These are phyloP conservation scores for Coleophoma crateriformis DNA, from an alignment of 2,329 filamentous ascomycete species.

Conservation along the genomic window DNA sequence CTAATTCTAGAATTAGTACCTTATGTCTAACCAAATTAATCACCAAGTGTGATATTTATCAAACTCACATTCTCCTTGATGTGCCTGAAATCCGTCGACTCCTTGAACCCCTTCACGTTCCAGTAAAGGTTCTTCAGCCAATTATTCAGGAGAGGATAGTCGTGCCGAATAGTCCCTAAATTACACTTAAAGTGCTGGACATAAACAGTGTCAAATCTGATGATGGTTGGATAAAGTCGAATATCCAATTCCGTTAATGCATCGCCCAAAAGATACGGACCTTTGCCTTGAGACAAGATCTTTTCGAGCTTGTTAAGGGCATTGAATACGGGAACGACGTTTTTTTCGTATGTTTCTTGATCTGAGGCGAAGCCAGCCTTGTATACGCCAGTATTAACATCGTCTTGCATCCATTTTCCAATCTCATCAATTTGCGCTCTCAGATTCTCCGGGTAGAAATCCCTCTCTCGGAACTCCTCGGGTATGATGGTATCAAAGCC, in stretches of 20 bases:
- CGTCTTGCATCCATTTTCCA: conserved; percentile 73
- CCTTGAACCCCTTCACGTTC: conserved; percentile 51
- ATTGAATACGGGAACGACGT: conserved; percentile 65
- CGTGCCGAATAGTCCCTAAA: conserved; percentile 29
- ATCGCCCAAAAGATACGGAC: conserved; percentile 69
- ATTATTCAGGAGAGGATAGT: conserved; percentile 57
- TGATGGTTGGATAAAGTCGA: conserved; percentile 57
- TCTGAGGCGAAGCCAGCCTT: conserved; percentile 78
- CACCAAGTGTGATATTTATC: no score
- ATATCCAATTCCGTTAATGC: conserved; percentile 76
- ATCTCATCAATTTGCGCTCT: conserved; percentile 62
- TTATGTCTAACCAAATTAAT: neutral
- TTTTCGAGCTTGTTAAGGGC: conserved; percentile 71
- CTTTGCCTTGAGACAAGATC: conserved; percentile 47
- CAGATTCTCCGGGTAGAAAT: conserved; percentile 62
- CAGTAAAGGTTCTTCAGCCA: conserved; percentile 65
- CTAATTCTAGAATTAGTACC: conserved; percentile 40
- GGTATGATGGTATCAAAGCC: conserved; percentile 65
- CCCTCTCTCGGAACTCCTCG: conserved; percentile 48
- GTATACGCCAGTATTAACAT: conserved; percentile 64
- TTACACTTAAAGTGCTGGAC: conserved; percentile 62
- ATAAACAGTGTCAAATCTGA: conserved; percentile 64
- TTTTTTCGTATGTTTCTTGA: conserved; percentile 73
- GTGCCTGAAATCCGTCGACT: conserved; percentile 21
- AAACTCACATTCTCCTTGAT: conserved; percentile 44